Conservation (phyloP, 805 yeast genomes). For the Sugiyamaella marilandica region DNA sequence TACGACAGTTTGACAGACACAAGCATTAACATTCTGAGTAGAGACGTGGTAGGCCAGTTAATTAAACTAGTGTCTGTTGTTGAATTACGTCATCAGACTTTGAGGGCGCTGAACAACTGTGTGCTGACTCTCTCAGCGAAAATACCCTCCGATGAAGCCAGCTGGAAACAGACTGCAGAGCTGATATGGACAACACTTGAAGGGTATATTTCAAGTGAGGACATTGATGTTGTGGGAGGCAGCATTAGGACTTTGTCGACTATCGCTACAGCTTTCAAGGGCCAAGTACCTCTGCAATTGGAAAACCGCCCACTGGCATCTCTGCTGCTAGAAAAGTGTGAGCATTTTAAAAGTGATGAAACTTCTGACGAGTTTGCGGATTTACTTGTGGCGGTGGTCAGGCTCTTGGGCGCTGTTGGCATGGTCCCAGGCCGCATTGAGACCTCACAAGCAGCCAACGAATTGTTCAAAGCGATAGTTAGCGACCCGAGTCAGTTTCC, state of each 20-base stretch:
- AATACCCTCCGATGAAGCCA: slow-evolving; percentile 30
- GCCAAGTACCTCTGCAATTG: slow-evolving; percentile 16
- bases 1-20: slow-evolving; percentile 12
- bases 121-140: slow-evolving; percentile 49
- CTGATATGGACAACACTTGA: slow-evolving; percentile 25
- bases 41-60: slow-evolving; percentile 25
- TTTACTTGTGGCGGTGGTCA: slow-evolving; percentile 42
- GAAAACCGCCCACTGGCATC: slow-evolving; percentile 28
- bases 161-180: slow-evolving; percentile 35
- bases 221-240: slow-evolving; percentile 29
- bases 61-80: slow-evolving; percentile 31
- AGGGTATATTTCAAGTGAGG: slow-evolving; percentile 17
- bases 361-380: slow-evolving; percentile 35
- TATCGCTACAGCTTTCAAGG: slow-evolving; percentile 30
- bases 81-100: slow-evolving; percentile 50
- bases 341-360: slow-evolving; percentile 13
- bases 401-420: slow-evolving; percentile 51
- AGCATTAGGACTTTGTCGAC: slow-evolving; percentile 46
- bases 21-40: slow-evolving; percentile 11
- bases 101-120: slow-evolving; percentile 68
- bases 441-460: slow-evolving; percentile 43
- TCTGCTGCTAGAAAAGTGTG: slow-evolving; percentile 21
- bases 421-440: slow-evolving; percentile 42
- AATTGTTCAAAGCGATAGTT: slow-evolving; percentile 39
- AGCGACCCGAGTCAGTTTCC: slow-evolving; percentile 28